Base-by-base conservation (phyloP, 306 rosid genomes). In the Casuarina cunninghamiana region DNA sequence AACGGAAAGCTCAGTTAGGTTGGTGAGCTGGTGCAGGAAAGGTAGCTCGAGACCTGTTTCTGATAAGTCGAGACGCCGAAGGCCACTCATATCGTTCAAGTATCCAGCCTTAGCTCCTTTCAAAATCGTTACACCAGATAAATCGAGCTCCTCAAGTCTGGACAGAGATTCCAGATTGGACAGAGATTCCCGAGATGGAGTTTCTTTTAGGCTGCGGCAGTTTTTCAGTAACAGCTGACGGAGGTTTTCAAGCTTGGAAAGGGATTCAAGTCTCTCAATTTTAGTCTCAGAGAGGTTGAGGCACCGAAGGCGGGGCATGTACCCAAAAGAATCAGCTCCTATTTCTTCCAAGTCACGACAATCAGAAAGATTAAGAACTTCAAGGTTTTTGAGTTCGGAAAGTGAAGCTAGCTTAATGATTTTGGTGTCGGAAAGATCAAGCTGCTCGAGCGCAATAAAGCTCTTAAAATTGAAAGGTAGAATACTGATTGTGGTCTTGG, bases 261-360 rank as follows among this genome's bases (percentile, higher is more conserved):
- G 32, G 32, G 42, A 41, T 10, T 85, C 83, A 12, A 85, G 54
- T 2, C 4, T 3, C 66, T 76, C 49, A 48, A 85, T 72, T 39
- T 37, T 66, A 19, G 86, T 76, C 51, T 79, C 54, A 1, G 86
- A 85, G 12, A 85, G 82, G 79, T 82, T n/a, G 67, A 82, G 84
- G 5, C 0, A 63, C 38, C 1, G 82, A 70, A 85, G 78, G n/a
- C 45, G 6, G 42, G 26, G 13, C 88, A 79, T 55, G 16, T 71
- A 51, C 8, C 7, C 46, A 15, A 44, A 17, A 72, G 76, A 67
- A 63, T 50, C 43, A 81, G 75, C 46, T 71, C 70, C 75, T 65
- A 16, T 38, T 13, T 5, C n/a, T 38, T 10, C 39, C 45, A 62
- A 37, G 5, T 8, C 8, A 9, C 0, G 12, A 2, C 44, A 37